Evolutionary conservation across 441 rosid species (phyloP).

Genomic region (Geranium incanum): DNA sequence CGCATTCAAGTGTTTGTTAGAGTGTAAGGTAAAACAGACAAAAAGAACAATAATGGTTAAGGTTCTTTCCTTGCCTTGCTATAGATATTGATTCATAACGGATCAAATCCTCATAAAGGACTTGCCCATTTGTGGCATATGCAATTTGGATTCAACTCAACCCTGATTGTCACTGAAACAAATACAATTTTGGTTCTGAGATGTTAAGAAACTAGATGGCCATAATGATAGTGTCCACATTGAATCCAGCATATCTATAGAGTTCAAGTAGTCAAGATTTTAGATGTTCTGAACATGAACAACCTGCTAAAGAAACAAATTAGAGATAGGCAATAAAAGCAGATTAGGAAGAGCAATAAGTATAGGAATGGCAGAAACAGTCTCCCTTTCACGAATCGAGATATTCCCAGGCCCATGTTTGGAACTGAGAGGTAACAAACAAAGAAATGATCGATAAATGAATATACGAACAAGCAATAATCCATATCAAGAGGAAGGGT

Average conservation of each 20-base stretch:
- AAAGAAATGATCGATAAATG: not conserved
- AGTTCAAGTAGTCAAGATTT: too few species aligned
- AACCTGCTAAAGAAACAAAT: not conserved
- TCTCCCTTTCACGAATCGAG: conserved; percentile 29
- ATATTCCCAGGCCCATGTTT: not conserved
- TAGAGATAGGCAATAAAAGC: not conserved
- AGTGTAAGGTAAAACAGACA: not conserved
- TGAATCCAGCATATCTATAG: conserved; percentile 35
- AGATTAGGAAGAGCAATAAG: not conserved
- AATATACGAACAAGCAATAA: not conserved
- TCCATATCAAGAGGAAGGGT: not conserved
- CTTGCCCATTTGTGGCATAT: conserved; percentile 55
- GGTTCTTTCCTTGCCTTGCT: conserved; percentile 41
- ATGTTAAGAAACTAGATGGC: not conserved
- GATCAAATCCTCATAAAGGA: conserved; percentile 62
- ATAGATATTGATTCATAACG: conserved; percentile 51
- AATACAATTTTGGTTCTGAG: too few species aligned
- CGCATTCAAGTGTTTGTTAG: not conserved
- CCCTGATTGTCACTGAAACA: conserved; percentile 24
- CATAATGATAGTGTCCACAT: conserved; percentile 54
- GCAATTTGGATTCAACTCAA: conserved; percentile 38
- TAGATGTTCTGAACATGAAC: not conserved
- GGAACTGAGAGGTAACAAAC: not conserved
- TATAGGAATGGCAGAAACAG: conserved; percentile 60
- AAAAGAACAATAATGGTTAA: not conserved